Evolutionary conservation across 2,329 filamentous ascomycete species (phyloP), one percentile per base, ranked within the genome.

Genomic region (Hortaea werneckii): DNA sequence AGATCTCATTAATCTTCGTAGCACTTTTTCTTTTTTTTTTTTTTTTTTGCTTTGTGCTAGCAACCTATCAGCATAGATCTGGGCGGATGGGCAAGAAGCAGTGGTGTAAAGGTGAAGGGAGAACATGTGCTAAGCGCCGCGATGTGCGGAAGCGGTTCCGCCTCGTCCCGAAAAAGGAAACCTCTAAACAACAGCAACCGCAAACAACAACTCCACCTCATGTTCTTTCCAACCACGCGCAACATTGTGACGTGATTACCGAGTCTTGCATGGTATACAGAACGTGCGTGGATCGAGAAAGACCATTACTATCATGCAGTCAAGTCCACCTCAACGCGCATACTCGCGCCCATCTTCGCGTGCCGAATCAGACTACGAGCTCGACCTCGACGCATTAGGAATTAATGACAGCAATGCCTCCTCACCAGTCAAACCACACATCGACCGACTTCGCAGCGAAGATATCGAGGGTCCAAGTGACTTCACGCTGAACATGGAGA

Each of bases 401-500:
- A 37, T 54, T 11, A 59, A 60, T 30, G 45, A 50, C 44, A 42
- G 43, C 28, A 56, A 58, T 27, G 44, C 42, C 5, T 45, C 49
- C 5, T 55, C 55, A 26, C 53, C 56, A 5, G 45, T 58, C 7
- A 51, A 56, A 40, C 58, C 42, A 20, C 47, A 56, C 8, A 47
- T 58, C 26, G 58, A 61, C 45, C 54, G 49, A 26, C 50, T 65
- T 13, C 47, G 52, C 34, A 64, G 60, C 43, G 61, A 64, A 44
- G 62, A 65, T 40, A 65, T 65, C 37, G 63, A 65, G 39, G 63
- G 62, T 6, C 63, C 63, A 1, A 63, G 57, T 47, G 62, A 65
- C 51, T 65, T 65, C 39, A 65, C 63, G 6, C 50, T 60, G 35
- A 62, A 65, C 52, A 58, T 65, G 55, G 58, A 56, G 28, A 52